These are phyloP conservation scores for Cucumis cinereus DNA, from an alignment of 306 rosid species.

Conservation along the genomic window DNA sequence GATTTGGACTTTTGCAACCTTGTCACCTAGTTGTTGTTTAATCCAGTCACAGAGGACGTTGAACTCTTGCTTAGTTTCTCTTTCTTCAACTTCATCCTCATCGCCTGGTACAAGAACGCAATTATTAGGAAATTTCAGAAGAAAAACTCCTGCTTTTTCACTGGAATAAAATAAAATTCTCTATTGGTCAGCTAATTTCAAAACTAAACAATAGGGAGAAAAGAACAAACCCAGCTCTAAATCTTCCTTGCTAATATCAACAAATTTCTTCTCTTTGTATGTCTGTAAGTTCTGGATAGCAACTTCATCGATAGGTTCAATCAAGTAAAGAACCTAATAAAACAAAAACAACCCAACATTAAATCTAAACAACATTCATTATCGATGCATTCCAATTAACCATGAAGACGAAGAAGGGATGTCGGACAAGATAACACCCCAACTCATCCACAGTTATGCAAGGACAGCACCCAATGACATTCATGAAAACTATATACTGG, in stretches of 20 bases:
- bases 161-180: background rate
- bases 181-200: background rate
- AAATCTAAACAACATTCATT: background rate
- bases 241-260: conserved; percentile 98
- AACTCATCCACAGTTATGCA: background rate
- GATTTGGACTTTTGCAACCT: conserved; percentile 87
- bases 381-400: background rate
- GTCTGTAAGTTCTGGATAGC: conserved; percentile 95
- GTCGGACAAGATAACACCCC: background rate
- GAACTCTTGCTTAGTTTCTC: conserved; percentile 74
- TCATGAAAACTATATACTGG: background rate
- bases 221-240: conserved; percentile 68
- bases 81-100: conserved; percentile 82
- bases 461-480: background rate
- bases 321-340: conserved; percentile 69
- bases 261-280: conserved; percentile 89
- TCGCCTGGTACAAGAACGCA: conserved; percentile 45
- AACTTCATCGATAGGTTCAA: conserved; percentile 96
- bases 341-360: conserved; percentile 6
- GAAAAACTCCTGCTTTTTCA: background rate
- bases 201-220: background rate
- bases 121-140: background rate
- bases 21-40: conserved; percentile 94
- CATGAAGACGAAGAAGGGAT: background rate
- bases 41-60: conserved; percentile 93